Conservation (phyloP, 1,139 yeast species). For the Magnusiomyces suaveolens region DNA sequence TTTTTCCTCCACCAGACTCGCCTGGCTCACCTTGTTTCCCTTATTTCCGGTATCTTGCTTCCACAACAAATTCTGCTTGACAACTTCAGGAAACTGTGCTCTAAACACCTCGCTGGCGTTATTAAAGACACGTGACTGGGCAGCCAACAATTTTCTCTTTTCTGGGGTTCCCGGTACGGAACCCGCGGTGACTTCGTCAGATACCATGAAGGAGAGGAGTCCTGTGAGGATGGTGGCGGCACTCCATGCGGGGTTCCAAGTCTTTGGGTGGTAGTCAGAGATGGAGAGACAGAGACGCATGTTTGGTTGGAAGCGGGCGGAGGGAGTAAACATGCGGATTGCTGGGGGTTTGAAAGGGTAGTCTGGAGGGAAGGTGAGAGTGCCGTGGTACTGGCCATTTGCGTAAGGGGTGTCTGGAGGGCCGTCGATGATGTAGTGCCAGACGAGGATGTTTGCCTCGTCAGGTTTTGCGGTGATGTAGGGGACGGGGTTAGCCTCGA, state of each 20-base stretch:
- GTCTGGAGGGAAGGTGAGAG: conserved; percentile 70
- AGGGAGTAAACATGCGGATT: conserved; percentile 78
- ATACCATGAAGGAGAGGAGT: conserved; percentile 66
- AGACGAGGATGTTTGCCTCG: conserved; percentile 63
- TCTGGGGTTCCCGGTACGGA: conserved; percentile 7
- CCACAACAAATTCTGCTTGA: background rate
- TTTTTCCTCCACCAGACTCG: no score
- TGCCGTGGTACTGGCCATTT: conserved; percentile 85
- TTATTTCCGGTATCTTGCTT: background rate
- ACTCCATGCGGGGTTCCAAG: conserved; percentile 95
- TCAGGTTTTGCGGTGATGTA: conserved; percentile 74
- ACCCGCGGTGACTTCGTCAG: conserved; percentile 23
- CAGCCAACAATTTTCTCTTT: conserved; percentile 4
- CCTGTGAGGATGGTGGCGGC: conserved; percentile 82
- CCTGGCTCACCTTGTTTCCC: no score
- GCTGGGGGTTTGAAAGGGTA: conserved; percentile 93
- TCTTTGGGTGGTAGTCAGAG: conserved; percentile 87
- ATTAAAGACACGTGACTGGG: conserved; percentile 7
- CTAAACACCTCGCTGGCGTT: conserved; percentile 7
- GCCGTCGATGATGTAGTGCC: conserved; percentile 77
- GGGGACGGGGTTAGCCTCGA: conserved; percentile 71
- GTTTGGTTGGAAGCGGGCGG: conserved; percentile 64
- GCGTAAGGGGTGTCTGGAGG: conserved; percentile 81
- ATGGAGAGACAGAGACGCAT: conserved; percentile 76
- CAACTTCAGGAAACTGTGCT: conserved; percentile 9